Evolutionary conservation across 2,329 filamentous ascomycete species (phyloP), one percentile per base, ranked within the genome.

Genomic region (Bipolaris bicolor): DNA sequence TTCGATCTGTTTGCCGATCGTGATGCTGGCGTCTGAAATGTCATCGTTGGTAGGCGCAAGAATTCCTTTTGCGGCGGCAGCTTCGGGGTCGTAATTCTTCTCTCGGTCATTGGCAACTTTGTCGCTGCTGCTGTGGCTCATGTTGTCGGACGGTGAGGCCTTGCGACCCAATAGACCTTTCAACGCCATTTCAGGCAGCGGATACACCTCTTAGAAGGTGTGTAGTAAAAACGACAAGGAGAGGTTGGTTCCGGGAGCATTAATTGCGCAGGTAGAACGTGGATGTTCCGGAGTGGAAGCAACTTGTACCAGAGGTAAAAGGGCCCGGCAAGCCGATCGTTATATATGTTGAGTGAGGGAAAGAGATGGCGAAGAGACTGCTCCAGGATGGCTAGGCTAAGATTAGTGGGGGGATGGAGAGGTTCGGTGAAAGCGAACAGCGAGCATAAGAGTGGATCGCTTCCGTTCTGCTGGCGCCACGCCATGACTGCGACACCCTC

Each of bases 1-100:
- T 51, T 88, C 90, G 62, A 94, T 85, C 78, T 96, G 92, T 77
- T 85, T 84, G 47, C 82, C 83, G 41, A 87, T 76, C 34, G 78
- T 80, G 43, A 83, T 57, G 41, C 77, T 76, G 5, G 78, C 78
- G 3, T 69, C 73, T 41, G 75, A 75, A 52, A 74, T 74, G 48
- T 75, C 58, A 40, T 70, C 67, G 40, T 62, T 60, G 45, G 60
- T 55, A 7, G 56, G 63, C 3, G 76, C 72, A 49, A 80, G 71
- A 58, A 73, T 80, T 70, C 79, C 76, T 50, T 67, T 62, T 22
- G 44, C 49, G 16, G 62, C 69, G 22, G 78, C 76, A 10, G 71
- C 55, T 54, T 79, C 76, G 43, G 65, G 63, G 29, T 78, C 76
- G 48, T 67, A 63, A 31, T 59, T 37, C 29, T 67, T 59, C 26